Evolutionary conservation across 202 grass and related monocot genomes (phyloP), one percentile per base, ranked within the genome.

Genomic region (Dendrocalamus latiflorus): DNA sequence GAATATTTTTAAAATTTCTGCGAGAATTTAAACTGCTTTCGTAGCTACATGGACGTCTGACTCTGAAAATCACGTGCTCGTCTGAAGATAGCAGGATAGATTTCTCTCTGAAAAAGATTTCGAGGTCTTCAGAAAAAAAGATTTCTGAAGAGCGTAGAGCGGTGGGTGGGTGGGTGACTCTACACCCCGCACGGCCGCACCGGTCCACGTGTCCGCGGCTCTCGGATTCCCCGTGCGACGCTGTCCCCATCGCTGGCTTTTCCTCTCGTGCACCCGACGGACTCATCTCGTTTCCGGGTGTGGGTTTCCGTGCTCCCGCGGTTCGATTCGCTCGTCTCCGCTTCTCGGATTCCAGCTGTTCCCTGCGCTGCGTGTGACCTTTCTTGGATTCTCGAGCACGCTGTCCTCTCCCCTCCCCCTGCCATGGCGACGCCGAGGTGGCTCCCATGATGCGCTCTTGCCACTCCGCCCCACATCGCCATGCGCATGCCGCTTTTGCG

Each of bases 311-410:
- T 6, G 20, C 65, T 39, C 38, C 38, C 66, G 39, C 66, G 66
- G 66, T 12, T 13, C 44, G 41, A 17, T 28, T 16, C 42, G 42
- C n/a, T 68, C 37, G 39, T 6, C 21, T 9, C 38, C 65, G 65
- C 65, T 34, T 68, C 72, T 84, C 72, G 76, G 84, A 86, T 86
- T 86, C 68, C 84, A 86, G 84, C 84, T 86, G 83, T 80, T 28
- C 33, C 76, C 60, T 4, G 48, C 72, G 47, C 55, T 24, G 55
- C 55, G 21, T 12, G 55, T 12, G 55, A 24, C 69, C 26, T 72
- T 72, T n/a, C 47, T 72, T 72, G 69, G 69, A 72, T 72, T 51
- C 69, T 49, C 26, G 15, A 57, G n/a, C 54, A n/a, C n/a, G 1
- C 54, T 57, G 54, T 57, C 62, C 11, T 8, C 6, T 65, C 72